These are phyloP conservation scores for Alternaria sp. DNA, from an alignment of 2,329 filamentous ascomycete species.

Conservation along the genomic window DNA sequence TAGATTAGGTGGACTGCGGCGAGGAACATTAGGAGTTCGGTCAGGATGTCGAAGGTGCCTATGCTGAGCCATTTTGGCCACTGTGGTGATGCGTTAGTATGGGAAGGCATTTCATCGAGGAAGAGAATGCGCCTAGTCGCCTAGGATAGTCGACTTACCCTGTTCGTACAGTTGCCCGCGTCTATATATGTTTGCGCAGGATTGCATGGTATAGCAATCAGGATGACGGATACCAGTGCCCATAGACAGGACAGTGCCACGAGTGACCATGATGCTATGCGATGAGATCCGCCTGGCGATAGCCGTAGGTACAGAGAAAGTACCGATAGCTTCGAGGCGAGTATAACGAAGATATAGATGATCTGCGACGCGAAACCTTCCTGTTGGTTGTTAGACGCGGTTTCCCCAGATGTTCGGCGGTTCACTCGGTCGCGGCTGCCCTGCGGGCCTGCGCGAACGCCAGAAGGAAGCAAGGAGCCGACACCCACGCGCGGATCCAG, in stretches of 20 bases:
- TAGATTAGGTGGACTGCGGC: constrained; percentile 35
- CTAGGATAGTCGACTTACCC: constrained; percentile 21
- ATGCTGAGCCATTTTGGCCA: constrained; percentile 40
- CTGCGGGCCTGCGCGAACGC: constrained; percentile 2
- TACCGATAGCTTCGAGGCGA: constrained; percentile 37
- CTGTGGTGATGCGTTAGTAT: constrained; percentile 16
- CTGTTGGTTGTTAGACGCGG: constrained; percentile 26
- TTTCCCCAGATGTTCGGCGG: background rate
- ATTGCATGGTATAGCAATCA: constrained; percentile 38
- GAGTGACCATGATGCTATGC: constrained; percentile 24
- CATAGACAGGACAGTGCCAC: constrained; percentile 29
- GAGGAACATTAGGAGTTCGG: constrained; percentile 35
- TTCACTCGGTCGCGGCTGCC: background rate
- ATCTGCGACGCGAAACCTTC: constrained; percentile 39
- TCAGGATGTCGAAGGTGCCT: constrained; percentile 34
- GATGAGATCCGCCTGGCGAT: constrained; percentile 28
- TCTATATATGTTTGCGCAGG: constrained; percentile 24
- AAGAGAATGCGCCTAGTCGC: background rate
- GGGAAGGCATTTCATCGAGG: background rate
- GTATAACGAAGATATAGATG: constrained; percentile 37
- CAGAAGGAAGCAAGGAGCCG: constrained; percentile 9
- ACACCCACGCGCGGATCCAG: constrained; percentile 15
- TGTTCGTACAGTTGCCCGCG: constrained; percentile 21
- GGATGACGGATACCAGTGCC: constrained; percentile 29
- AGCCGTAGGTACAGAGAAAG: constrained; percentile 39